Evolutionary conservation across 306 rosid species (phyloP).

Genomic region (barrel medic (Medicago truncatula)): MtrunA17r5.0-ANR NC_053049.1:28715001-28715500

Average conservation of each 20-base stretch:
- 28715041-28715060: conserved; percentile 74
- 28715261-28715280: conserved; percentile 38
- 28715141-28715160: conserved; percentile 64
- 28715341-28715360: conserved; percentile 77
- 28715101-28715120: conserved; percentile 87
- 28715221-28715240: conserved; percentile 72
- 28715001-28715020: conserved; percentile 66
- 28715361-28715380: conserved; percentile 74
- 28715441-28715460: conserved; percentile 81
- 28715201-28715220: conserved; percentile 61
- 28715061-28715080: conserved; percentile 68
- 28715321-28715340: conserved; percentile 65
- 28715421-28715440: conserved; percentile 97
- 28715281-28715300: conserved; percentile 7
- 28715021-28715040: conserved; percentile 65
- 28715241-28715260: conserved; percentile 39
- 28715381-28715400: conserved; percentile 62
- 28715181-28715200: conserved; percentile 74
- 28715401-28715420: conserved; percentile 70
- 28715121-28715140: conserved; percentile 81
- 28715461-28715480: conserved; percentile 87
- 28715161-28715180: conserved; percentile 84
- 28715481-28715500: conserved; percentile 50
- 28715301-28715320: conserved; percentile 75
- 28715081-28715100: conserved; percentile 76